Percentiles rank a stretch among this genome's conserved stretches.
phyloP scores from a whole-genome alignment of 2,329 filamentous ascomycete genomes.

The Aspergillus neotritici region DNA sequence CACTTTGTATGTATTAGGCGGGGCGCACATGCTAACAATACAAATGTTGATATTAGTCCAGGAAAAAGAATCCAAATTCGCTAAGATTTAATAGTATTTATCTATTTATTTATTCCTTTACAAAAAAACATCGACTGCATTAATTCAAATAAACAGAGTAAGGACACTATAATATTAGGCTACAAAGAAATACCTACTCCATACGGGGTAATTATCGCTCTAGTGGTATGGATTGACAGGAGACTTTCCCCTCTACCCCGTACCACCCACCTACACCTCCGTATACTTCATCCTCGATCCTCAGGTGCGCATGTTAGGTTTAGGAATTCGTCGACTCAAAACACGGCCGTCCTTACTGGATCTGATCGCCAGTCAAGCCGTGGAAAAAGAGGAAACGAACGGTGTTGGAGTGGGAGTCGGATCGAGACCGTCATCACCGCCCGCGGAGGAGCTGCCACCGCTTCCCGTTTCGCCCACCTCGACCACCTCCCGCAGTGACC shows the following conservation, averaged over 20 bases:
- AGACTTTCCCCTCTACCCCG: not conserved
- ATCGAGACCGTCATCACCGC: conserved; percentile 28
- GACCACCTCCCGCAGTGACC: conserved; percentile 17
- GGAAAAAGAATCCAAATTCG: too few species aligned
- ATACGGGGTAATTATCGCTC: too few species aligned
- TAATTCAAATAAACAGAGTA: too few species aligned
- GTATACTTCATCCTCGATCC: not conserved
- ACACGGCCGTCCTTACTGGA: conserved; percentile 58
- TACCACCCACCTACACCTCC: too few species aligned
- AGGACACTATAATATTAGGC: too few species aligned
- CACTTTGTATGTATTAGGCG: too few species aligned
- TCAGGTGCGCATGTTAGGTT: conserved; percentile 48
- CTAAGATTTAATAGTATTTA: too few species aligned
- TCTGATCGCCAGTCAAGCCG: conserved; percentile 41
- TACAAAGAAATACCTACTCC: not conserved
- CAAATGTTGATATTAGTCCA: too few species aligned
- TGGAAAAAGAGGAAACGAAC: conserved; percentile 1
- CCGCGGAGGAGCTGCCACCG: conserved; percentile 41
- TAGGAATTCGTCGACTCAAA: conserved; percentile 53
- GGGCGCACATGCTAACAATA: too few species aligned
- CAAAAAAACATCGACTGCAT: too few species aligned
- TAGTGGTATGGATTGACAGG: not conserved
- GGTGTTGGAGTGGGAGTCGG: conserved; percentile 8
- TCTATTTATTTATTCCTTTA: too few species aligned
- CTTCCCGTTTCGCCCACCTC: conserved; percentile 41